These are phyloP conservation scores for Lentinus polychrous DNA, from an alignment of 1,284 basidiomycete genomes.

Conservation along the genomic window DNA sequence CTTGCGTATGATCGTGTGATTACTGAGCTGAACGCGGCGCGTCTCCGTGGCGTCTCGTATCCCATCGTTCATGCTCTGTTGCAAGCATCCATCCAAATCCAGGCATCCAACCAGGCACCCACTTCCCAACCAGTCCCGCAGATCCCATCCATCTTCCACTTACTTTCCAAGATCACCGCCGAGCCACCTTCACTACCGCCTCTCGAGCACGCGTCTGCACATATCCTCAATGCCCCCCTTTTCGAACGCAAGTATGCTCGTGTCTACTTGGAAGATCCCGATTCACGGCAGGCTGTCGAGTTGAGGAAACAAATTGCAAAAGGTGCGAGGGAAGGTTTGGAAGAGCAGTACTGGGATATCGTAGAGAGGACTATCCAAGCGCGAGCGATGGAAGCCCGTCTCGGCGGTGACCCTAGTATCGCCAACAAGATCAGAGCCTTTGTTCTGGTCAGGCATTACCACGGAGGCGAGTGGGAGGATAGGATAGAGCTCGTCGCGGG, in stretches of 20 bases:
- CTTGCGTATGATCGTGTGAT: constrained; percentile 88
- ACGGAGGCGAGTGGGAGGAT: constrained; percentile 79
- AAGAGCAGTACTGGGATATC: constrained; percentile 82
- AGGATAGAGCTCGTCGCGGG: constrained; percentile 81
- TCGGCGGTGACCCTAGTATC: constrained; percentile 90
- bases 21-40: constrained; percentile 64
- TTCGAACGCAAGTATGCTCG: constrained; percentile 71
- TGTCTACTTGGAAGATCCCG: constrained; percentile 63
- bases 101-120: constrained; percentile 16
- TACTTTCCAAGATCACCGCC: constrained; percentile 63
- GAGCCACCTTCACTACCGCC: constrained; percentile 67
- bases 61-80: constrained; percentile 68
- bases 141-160: constrained; percentile 63
- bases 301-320: constrained; percentile 66
- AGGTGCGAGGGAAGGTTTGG: constrained; percentile 70
- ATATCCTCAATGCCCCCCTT: constrained; percentile 67
- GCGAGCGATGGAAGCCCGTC: constrained; percentile 76
- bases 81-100: constrained; percentile 50
- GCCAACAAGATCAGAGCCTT: constrained; percentile 88
- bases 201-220: constrained; percentile 68
- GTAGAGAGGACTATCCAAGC: constrained; percentile 83
- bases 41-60: constrained; percentile 66
- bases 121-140: constrained; percentile 40
- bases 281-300: constrained; percentile 54
- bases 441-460: constrained; percentile 73